Evolutionary conservation across 2,329 filamentous ascomycete species (phyloP), one percentile per base, ranked within the genome.

Genomic region (Herpomyces periplanetae): DNA sequence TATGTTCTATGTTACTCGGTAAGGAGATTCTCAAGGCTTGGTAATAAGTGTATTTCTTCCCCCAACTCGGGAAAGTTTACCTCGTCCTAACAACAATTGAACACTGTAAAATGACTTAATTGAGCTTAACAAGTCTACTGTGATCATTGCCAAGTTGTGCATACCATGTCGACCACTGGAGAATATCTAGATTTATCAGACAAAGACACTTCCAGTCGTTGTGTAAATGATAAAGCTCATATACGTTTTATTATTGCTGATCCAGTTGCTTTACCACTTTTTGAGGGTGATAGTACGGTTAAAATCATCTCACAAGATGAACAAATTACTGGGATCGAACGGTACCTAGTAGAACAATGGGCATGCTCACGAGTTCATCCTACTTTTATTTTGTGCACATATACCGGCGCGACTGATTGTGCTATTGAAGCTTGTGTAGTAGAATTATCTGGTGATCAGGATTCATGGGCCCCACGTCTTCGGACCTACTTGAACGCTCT

Each of bases 321-420:
- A 1, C 54, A 51, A 3, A 71, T 69, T 3, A 48, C 46, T 3
- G 56, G 87, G 4, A 45, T 87, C 26, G 55, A 73, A 28, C 59
- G 62, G 20, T 91, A 91, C 37, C 42, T 91, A 8, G 69, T 91
- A 27, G 80, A 91, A 37, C 80, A 96, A 45, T 96, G 80, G 80
- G 69, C 69, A 4, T 88, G 73, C 38, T 88, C 75, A 6, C 57
- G 80, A 20, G 51, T 58, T 22, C 69, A 84, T 25, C 75, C 75
- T 1, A 88, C 75, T 8, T 65, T 85, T 26, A 54, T 85, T 19
- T 84, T 91, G 27, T 65, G 64, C 16, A 87, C 73, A 3, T 88
- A 80, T 33, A 91, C 75, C 0, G 80, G 75, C 21, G 71, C 88
- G 30, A 47, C 55, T 13, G 57, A 56, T 13, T 64, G 87, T 35